Percentiles rank a stretch among this genome's conserved stretches.
Evolutionary conservation across 2,329 filamentous ascomycete species (phyloP).

Genomic region (Fusarium floridanum): DNA sequence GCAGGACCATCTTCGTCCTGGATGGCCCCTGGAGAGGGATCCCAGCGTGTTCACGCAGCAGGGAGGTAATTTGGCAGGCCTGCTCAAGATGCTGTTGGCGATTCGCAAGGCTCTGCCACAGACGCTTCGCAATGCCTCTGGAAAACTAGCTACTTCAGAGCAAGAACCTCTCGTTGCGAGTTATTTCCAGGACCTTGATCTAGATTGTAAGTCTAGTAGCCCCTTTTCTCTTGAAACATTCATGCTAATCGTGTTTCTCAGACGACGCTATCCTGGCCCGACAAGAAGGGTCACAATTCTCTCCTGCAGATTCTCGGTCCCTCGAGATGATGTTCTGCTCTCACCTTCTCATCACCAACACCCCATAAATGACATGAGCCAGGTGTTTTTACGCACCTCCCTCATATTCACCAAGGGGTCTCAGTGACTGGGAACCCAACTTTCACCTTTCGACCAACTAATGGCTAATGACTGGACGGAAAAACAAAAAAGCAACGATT

Average conservation of each 20-base stretch:
- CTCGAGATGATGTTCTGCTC: constrained; percentile 65
- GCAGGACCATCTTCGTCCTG: constrained; percentile 68
- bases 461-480: constrained; percentile 50
- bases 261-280: constrained; percentile 56
- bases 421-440: not conserved
- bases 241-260: constrained; percentile 20
- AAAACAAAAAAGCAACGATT: constrained; percentile 35
- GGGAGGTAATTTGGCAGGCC: constrained; percentile 68
- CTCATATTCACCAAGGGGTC: not conserved
- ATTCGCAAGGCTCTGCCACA: constrained; percentile 71
- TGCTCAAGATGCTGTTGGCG: constrained; percentile 72
- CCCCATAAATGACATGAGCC: constrained; percentile 19
- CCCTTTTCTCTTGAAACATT: not conserved
- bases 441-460: constrained; percentile 32
- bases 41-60: constrained; percentile 70
- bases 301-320: constrained; percentile 62
- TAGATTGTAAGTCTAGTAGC: constrained; percentile 66
- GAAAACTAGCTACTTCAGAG: constrained; percentile 62
- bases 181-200: constrained; percentile 68
- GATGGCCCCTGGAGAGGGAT: constrained; percentile 71
- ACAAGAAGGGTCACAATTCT: constrained; percentile 66
- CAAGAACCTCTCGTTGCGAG: constrained; percentile 59
- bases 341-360: constrained; percentile 59
- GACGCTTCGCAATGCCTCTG: constrained; percentile 60
- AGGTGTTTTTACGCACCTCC: not conserved